Percentiles rank a stretch among this genome's conserved stretches.
Evolutionary conservation across 805 yeast genomes (phyloP).

Genomic region (Kazachstania martiniae): DNA sequence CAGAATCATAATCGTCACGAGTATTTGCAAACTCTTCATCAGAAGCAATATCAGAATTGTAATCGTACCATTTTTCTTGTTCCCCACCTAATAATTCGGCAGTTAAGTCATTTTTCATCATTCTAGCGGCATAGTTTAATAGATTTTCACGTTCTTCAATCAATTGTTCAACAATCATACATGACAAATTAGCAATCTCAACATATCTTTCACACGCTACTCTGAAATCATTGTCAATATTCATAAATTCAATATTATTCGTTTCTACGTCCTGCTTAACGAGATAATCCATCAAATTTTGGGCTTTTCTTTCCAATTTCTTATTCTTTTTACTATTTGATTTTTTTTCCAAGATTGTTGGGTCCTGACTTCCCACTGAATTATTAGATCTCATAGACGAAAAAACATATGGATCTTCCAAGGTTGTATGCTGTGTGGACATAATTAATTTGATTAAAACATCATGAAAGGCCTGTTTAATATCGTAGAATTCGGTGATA

Average conservation of each 20-base stretch:
- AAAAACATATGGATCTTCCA: conserved; percentile 69
- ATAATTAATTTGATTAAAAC: conserved; percentile 46
- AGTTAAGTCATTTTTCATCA: conserved; percentile 64
- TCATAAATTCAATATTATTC: conserved; percentile 28
- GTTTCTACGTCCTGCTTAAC: conserved; percentile 35
- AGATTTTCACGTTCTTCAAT: conserved; percentile 63
- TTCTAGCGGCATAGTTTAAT: conserved; percentile 62
- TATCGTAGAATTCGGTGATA: conserved; percentile 59
- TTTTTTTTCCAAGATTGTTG: conserved; percentile 8
- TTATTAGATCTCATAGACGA: conserved; percentile 47
- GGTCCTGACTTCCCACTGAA: conserved; percentile 27
- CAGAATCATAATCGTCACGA: conserved; percentile 2
- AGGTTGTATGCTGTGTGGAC: conserved; percentile 58
- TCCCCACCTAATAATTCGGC: conserved; percentile 44
- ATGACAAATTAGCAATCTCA: conserved; percentile 27
- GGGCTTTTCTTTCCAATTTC: conserved; percentile 18
- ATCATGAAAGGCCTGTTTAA: conserved; percentile 65
- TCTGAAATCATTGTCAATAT: conserved; percentile 23
- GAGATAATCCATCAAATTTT: conserved; percentile 36
- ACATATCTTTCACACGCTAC: conserved; percentile 26
- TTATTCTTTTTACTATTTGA: conserved; percentile 4
- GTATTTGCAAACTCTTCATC: conserved; percentile 5
- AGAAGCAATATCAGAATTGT: conserved; percentile 18
- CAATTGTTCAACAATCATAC: conserved; percentile 41
- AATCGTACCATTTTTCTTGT: conserved; percentile 28